These are phyloP conservation scores for Tylopilus sp. DNA, from an alignment of 768 basidiomycete genomes.

Conservation along the genomic window DNA sequence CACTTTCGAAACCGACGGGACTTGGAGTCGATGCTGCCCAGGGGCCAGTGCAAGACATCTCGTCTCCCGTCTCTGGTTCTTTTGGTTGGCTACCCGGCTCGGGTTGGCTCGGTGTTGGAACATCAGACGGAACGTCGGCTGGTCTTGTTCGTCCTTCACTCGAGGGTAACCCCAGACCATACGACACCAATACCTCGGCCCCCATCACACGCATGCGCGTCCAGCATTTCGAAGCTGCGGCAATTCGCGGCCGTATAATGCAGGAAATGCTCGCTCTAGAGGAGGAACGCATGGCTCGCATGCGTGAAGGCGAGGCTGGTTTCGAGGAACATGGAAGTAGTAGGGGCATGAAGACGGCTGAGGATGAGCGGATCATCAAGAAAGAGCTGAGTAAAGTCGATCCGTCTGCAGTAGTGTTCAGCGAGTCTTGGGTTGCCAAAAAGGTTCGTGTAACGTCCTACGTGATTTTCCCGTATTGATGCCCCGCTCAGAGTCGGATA, in stretches of 20 bases:
- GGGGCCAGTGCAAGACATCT: constrained; percentile 8
- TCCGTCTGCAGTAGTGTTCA: constrained; percentile 93
- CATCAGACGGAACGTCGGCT: constrained; percentile 22
- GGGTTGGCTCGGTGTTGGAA: constrained; percentile 41
- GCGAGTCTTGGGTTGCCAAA: constrained; percentile 92
- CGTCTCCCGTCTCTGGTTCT: constrained; percentile 25
- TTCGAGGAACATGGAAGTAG: constrained; percentile 46
- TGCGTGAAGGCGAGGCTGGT: constrained; percentile 71
- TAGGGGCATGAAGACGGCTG: constrained; percentile 59
- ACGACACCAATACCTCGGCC: constrained; percentile 29
- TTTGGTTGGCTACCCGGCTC: constrained; percentile 55
- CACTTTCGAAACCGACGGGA: constrained; percentile 13
- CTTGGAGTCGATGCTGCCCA: constrained; percentile 2
- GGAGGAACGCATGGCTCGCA: constrained; percentile 93
- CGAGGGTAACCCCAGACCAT: constrained; percentile 20
- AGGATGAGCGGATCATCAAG: constrained; percentile 93
- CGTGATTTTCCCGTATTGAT: constrained; percentile 1
- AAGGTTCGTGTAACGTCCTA: constrained; percentile 51
- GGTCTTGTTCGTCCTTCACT: constrained; percentile 32
- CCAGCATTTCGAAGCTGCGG: constrained; percentile 78
- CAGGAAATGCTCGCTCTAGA: constrained; percentile 96
- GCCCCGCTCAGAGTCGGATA: constrained; percentile 62
- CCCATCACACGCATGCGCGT: constrained; percentile 61
- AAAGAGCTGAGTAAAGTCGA: constrained; percentile 92
- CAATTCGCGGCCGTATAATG: constrained; percentile 95